Conservation (phyloP, 139 green algal species). For the Volvox africanus region DNA sequence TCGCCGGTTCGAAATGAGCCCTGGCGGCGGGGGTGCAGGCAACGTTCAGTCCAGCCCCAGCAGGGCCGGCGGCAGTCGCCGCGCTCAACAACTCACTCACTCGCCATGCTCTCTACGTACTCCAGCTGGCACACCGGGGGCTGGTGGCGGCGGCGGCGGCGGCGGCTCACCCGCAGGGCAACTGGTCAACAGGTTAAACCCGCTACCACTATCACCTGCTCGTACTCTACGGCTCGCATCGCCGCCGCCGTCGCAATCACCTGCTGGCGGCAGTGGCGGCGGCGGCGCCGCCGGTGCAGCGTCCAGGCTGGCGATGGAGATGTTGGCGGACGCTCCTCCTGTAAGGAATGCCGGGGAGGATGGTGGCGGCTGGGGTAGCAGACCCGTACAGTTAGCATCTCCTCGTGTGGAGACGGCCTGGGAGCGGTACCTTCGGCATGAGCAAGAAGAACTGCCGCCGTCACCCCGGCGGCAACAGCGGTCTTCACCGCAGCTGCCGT, state of each 20-base stretch:
- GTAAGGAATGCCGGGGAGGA: neutral
- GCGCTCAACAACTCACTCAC: neutral
- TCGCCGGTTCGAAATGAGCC: neutral
- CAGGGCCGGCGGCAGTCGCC: neutral
- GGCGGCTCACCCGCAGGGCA: neutral
- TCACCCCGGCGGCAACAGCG: neutral
- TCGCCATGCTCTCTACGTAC: neutral
- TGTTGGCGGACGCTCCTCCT: neutral
- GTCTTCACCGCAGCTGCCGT: neutral
- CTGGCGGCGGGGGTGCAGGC: neutral
- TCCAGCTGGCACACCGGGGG: neutral
- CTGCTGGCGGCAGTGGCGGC: neutral
- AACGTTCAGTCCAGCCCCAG: neutral
- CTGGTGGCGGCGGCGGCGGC: neutral
- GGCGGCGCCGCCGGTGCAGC: neutral
- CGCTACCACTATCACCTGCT: neutral
- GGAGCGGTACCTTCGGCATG: conserved; percentile 19
- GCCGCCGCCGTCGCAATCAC: neutral
- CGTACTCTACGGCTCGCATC: neutral
- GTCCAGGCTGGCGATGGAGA: neutral
- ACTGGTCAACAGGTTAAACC: neutral
- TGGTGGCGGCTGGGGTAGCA: neutral
- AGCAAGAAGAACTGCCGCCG: neutral
- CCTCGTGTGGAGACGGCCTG: neutral
- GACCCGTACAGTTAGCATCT: neutral